phyloP scores from a whole-genome alignment of 345 rosid species.

The Rhodomyrtus tomentosa region DNA sequence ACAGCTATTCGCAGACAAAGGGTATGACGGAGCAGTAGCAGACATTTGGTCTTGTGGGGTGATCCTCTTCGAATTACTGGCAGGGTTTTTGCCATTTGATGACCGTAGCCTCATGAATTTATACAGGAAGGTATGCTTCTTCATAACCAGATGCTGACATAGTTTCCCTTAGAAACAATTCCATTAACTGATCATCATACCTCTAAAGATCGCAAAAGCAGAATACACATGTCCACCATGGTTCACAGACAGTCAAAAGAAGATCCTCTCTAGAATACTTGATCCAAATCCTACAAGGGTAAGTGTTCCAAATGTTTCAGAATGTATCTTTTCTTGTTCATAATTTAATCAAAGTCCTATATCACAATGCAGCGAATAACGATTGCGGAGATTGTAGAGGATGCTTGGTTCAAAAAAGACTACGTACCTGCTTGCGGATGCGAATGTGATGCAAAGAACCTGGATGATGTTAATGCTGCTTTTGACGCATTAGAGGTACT shows the following conservation, averaged over 20 bases:
- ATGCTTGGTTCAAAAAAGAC: slow-evolving; percentile 63
- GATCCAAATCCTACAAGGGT: slow-evolving; percentile 57
- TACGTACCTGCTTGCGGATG: slow-evolving; percentile 43
- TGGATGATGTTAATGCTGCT: slow-evolving; percentile 46
- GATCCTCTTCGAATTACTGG: slow-evolving; percentile 72
- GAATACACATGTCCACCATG: slow-evolving; percentile 51
- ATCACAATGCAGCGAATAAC: slow-evolving; percentile 47
- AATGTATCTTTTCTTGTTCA: not conserved
- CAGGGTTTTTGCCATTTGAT: slow-evolving; percentile 69
- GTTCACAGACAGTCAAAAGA: slow-evolving; percentile 51
- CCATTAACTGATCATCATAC: not conserved
- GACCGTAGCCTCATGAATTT: slow-evolving; percentile 53
- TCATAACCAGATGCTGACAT: not conserved
- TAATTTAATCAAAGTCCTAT: not conserved
- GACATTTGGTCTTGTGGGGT: slow-evolving; percentile 97
- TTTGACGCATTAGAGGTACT: slow-evolving; percentile 48
- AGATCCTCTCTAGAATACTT: slow-evolving; percentile 53
- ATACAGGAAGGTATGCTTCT: slow-evolving; percentile 48
- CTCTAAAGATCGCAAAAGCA: slow-evolving; percentile 47
- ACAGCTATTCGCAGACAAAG: slow-evolving; percentile 64
- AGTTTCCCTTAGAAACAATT: not conserved
- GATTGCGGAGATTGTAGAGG: slow-evolving; percentile 54
- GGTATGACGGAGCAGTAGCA: slow-evolving; percentile 79
- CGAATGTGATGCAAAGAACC: slow-evolving; percentile 19
- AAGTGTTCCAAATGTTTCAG: not conserved